phyloP scores from a whole-genome alignment of 441 rosid genomes.

The Corymbia calophylla region DNA sequence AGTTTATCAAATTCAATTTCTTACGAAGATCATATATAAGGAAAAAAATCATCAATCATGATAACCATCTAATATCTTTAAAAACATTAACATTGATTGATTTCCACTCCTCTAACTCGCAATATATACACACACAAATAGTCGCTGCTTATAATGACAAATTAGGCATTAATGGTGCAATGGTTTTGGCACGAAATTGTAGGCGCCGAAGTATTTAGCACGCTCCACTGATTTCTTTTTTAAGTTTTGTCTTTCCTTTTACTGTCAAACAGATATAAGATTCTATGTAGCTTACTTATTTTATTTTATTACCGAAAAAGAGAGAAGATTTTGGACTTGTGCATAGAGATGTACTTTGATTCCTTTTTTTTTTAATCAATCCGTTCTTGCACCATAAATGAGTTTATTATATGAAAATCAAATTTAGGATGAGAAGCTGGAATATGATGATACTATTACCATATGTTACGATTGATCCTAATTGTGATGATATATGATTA shows the following conservation, averaged over 20 bases:
- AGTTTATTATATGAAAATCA: neutral
- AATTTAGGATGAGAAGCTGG: neutral
- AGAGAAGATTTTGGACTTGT: neutral
- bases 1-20: neutral
- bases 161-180: neutral
- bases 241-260: neutral
- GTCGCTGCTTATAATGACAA: neutral
- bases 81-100: too few relatives aligned
- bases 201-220: neutral
- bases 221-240: neutral
- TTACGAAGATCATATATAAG: neutral
- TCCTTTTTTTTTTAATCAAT: neutral
- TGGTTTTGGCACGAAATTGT: neutral
- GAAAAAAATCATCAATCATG: neutral
- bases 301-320: neutral
- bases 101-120: neutral
- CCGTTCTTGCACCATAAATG: neutral
- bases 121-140: too few relatives aligned
- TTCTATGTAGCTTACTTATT: neutral
- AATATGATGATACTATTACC: neutral
- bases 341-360: neutral
- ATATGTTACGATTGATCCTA: neutral
- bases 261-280: neutral
- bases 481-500: neutral
- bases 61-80: neutral